Conservation (phyloP, 768 basidiomycete species). For the Lentinula boryana region DNA sequence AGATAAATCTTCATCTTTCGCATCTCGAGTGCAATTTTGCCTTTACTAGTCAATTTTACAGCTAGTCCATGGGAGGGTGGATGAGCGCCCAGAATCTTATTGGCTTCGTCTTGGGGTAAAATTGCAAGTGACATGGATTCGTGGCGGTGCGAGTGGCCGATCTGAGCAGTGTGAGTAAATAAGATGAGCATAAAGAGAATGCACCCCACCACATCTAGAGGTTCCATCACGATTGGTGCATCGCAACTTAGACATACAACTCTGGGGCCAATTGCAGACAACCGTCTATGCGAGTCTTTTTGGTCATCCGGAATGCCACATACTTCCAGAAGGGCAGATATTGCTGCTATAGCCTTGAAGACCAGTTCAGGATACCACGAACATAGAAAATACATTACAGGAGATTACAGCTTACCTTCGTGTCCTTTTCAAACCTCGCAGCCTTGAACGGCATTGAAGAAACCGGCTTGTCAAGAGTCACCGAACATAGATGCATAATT, state of each 20-base stretch:
- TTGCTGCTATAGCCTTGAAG: slow-evolving; percentile 40
- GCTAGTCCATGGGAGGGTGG: slow-evolving; percentile 16
- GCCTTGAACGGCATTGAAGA: slow-evolving; percentile 36
- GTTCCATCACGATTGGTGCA: slow-evolving; percentile 41
- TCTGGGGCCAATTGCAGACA: slow-evolving; percentile 19
- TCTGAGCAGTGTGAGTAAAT: slow-evolving; percentile 26
- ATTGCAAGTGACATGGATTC: slow-evolving; percentile 39
- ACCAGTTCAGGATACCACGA: background rate
- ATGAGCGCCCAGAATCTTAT: slow-evolving; percentile 11
- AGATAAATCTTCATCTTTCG: slow-evolving; percentile 35
- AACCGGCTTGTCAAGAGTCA: slow-evolving; percentile 20
- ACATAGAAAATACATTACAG: background rate
- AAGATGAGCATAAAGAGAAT: background rate
- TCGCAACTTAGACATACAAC: slow-evolving; percentile 48
- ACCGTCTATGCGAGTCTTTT: slow-evolving; percentile 10
- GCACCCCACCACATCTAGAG: slow-evolving; percentile 37
- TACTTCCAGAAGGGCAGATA: slow-evolving; percentile 30
- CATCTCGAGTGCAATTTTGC: slow-evolving; percentile 18
- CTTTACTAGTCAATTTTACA: slow-evolving; percentile 12
- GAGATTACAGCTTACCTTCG: slow-evolving; percentile 33
- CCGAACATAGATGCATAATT: slow-evolving; percentile 53
- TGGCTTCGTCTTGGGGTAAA: slow-evolving; percentile 15
- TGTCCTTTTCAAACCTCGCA: slow-evolving; percentile 50
- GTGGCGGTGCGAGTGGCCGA: slow-evolving; percentile 63
- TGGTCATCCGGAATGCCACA: slow-evolving; percentile 9